These are phyloP conservation scores for Cryphonectria parasitica DNA, from an alignment of 2,329 filamentous ascomycete genomes.

Conservation along the genomic window DNA sequence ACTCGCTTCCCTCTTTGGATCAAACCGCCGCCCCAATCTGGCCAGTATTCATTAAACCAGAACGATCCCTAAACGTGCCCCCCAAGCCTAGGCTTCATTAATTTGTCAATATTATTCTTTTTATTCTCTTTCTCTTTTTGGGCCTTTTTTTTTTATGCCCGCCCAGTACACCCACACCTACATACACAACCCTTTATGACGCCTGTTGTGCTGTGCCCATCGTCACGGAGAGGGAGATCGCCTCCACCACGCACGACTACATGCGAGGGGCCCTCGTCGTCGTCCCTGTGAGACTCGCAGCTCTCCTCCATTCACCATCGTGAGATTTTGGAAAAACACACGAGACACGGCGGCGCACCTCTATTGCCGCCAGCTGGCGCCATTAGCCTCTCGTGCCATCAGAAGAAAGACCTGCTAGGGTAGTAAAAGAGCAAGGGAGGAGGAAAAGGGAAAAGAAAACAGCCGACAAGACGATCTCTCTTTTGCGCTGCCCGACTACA, in stretches of 20 bases:
- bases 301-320: slow-evolving; percentile 11
- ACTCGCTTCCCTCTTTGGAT: slow-evolving; percentile 10
- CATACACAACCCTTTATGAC: slow-evolving; percentile 23
- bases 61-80: slow-evolving; percentile 3
- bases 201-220: slow-evolving; percentile 15
- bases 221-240: slow-evolving; percentile 22
- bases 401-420: slow-evolving; percentile 2
- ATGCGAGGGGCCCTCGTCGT: slow-evolving; percentile 15
- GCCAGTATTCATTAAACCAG: slow-evolving; percentile 3
- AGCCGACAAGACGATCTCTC: background rate
- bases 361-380: slow-evolving; percentile 10
- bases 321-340: background rate
- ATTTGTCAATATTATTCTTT: background rate
- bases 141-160: background rate
- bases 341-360: slow-evolving; percentile 15
- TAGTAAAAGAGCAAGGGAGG: background rate
- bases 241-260: slow-evolving; percentile 9
- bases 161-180: background rate
- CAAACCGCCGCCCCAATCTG: slow-evolving; percentile 11
- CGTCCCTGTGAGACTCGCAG: slow-evolving; percentile 1
- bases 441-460: background rate
- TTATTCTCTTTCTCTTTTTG: background rate
- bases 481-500: no score
- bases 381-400: slow-evolving; percentile 13
- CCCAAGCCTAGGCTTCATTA: background rate